Percentiles rank a stretch among this genome's conserved stretches.
Evolutionary conservation across 1,139 yeast genomes (phyloP).

Genomic region (Pichia cactophila): DNA sequence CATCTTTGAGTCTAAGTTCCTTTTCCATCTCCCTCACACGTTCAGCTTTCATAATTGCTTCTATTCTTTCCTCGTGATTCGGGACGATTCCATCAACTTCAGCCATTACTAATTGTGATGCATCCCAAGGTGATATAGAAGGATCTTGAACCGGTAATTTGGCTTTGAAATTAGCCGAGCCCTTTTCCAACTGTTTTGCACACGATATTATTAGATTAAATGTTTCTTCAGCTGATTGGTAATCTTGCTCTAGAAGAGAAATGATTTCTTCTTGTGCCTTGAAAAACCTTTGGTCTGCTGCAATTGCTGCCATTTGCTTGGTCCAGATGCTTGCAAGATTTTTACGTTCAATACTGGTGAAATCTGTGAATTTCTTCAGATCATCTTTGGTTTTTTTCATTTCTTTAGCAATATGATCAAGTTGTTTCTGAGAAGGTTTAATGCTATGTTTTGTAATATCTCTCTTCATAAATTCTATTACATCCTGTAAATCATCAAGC

Average conservation of each 20-base stretch:
- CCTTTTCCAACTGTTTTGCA: slow-evolving; percentile 63
- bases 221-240: slow-evolving; percentile 73
- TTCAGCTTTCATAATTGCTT: slow-evolving; percentile 86
- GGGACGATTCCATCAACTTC: slow-evolving; percentile 79
- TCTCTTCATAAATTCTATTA: slow-evolving; percentile 80
- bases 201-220: slow-evolving; percentile 76
- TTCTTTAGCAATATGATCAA: slow-evolving; percentile 60
- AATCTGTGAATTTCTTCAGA: slow-evolving; percentile 49
- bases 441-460: slow-evolving; percentile 94
- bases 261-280: slow-evolving; percentile 84
- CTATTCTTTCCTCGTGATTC: slow-evolving; percentile 74
- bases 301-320: slow-evolving; percentile 76
- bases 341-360: slow-evolving; percentile 63
- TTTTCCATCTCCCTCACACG: slow-evolving; percentile 67
- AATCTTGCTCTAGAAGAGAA: slow-evolving; percentile 71
- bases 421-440: slow-evolving; percentile 67
- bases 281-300: slow-evolving; percentile 90
- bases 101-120: slow-evolving; percentile 70
- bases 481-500: slow-evolving; percentile 88
- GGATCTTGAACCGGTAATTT: slow-evolving; percentile 57
- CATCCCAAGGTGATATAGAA: slow-evolving; percentile 52
- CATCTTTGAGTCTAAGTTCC: slow-evolving; percentile 47
- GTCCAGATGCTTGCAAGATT: slow-evolving; percentile 94
- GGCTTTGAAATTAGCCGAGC: slow-evolving; percentile 27
- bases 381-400: slow-evolving; percentile 48